These are phyloP conservation scores for Rhytidiadelphus loreus DNA, from an alignment of 225 moss, liverwort and hornwort genomes.

Conservation along the genomic window DNA sequence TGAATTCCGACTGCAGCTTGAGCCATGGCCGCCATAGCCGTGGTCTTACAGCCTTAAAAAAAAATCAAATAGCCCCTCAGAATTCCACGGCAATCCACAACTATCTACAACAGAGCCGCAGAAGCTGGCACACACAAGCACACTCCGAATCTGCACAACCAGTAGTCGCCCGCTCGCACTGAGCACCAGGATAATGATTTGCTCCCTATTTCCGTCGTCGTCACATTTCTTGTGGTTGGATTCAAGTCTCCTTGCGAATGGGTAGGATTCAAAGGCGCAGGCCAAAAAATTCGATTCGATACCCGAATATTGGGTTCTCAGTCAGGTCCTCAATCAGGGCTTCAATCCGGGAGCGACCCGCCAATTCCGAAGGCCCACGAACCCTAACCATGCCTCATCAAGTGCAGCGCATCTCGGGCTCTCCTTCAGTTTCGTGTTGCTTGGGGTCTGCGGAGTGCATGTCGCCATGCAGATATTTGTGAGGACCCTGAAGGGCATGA, in stretches of 20 bases:
- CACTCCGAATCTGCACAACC: conserved; percentile 26
- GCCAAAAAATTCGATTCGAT: not conserved
- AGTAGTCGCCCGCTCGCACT: not conserved
- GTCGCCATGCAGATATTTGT: conserved; percentile 54
- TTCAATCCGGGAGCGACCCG: not conserved
- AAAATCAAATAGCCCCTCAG: not conserved
- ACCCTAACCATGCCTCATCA: not conserved
- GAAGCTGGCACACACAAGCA: not conserved
- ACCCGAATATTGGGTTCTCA: not conserved
- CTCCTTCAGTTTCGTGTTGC: not conserved
- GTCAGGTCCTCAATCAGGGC: not conserved
- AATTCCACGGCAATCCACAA: not conserved
- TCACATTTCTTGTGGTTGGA: conserved; percentile 28
- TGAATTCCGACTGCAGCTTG: conserved; percentile 12
- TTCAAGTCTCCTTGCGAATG: conserved; percentile 5
- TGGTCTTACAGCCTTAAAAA: not conserved
- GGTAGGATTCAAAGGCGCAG: conserved; percentile 4
- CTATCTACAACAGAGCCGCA: not conserved
- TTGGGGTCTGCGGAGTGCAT: not conserved
- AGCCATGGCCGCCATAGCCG: conserved; percentile 37
- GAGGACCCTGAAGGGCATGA: conserved; percentile 71
- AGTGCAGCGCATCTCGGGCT: not conserved
- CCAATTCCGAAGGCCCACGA: not conserved
- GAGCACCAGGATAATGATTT: conserved; percentile 27
- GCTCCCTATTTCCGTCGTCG: not conserved